Evolutionary conservation across 2,329 filamentous ascomycete species (phyloP), one percentile per base, ranked within the genome.

Genomic region (Pseudodiploospora longispora): DNA sequence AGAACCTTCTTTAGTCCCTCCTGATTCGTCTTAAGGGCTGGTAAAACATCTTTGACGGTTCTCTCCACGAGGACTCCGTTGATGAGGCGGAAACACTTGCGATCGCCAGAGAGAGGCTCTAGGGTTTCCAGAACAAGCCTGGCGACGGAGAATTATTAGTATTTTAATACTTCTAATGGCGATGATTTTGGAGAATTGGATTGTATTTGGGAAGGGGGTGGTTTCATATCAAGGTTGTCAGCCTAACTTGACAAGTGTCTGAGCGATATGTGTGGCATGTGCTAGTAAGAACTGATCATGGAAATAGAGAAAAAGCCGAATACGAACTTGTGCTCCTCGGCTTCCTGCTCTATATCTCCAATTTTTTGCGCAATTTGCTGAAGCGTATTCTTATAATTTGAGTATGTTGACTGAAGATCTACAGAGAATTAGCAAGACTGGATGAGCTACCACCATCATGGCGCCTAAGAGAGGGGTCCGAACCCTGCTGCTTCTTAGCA

Each of bases 71-170:
- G 72, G 27, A 97, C 90, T 38, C 93, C 93, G 65, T 98, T 97
- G 65, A 98, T 94, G 79, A 98, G 88, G 56, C 93, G 90, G 70
- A 97, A 98, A 69, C 91, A 97, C 71, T 96, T 98, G 58, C 93
- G 86, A 53, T 95, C 85, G 51, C 75, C 77, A 1, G 87, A 75
- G 27, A 97, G 77, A 38, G 90, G 90, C 47, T 84, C 78, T 51
- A 98, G 71, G 4, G 91, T 97, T 61, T 97, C 91, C 41, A 97
- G 78, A 31, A 98, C 93, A 53, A 97, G 85, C 67, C 93, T 97
- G 54, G 27, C 5, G 19, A 38, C 43, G 45, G 9, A 48, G 52
- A 51, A 50, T 52, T 43, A 53, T 55, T 32, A 47, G 48, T 53
- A 54, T 51, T 54, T 50, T 43, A 41, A 12, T 33, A 30, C 38